These are phyloP conservation scores for Suhomyces coccinellae DNA, from an alignment of 1,139 yeast genomes.

Conservation along the genomic window DNA sequence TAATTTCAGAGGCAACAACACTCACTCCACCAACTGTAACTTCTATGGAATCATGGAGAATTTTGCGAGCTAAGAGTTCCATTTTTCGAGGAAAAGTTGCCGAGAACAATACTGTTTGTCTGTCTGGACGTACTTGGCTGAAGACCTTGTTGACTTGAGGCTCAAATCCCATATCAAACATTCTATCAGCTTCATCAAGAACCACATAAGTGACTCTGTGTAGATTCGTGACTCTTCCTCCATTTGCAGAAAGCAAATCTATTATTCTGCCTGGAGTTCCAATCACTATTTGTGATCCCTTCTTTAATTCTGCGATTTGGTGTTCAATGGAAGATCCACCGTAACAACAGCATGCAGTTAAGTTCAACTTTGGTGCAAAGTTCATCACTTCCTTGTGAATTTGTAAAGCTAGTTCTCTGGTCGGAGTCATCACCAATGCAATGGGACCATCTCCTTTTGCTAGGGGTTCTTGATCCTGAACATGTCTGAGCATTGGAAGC, in stretches of 20 bases:
- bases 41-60: conserved; percentile 65
- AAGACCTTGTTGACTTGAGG: conserved; percentile 90
- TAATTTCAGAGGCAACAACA: conserved; percentile 79
- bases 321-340: conserved; percentile 90
- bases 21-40: conserved; percentile 82
- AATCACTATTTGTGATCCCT: conserved; percentile 78
- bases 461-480: conserved; percentile 66
- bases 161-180: conserved; percentile 97
- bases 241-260: conserved; percentile 81
- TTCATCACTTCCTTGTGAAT: conserved; percentile 66
- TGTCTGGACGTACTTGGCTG: conserved; percentile 76
- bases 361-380: conserved; percentile 52
- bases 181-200: conserved; percentile 93
- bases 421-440: conserved; percentile 83
- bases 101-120: conserved; percentile 89
- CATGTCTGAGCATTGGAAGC: conserved; percentile 80
- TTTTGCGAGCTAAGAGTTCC: conserved; percentile 69
- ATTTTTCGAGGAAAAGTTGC: conserved; percentile 90
- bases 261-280: conserved; percentile 97
- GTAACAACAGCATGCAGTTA: conserved; percentile 73
- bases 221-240: conserved; percentile 74
- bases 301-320: conserved; percentile 78
- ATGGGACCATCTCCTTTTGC: conserved; percentile 65
- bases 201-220: conserved; percentile 76
- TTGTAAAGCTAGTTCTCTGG: conserved; percentile 89